These are phyloP conservation scores for Fusarium hainanense DNA, from an alignment of 2,329 filamentous ascomycete species.

Conservation along the genomic window DNA sequence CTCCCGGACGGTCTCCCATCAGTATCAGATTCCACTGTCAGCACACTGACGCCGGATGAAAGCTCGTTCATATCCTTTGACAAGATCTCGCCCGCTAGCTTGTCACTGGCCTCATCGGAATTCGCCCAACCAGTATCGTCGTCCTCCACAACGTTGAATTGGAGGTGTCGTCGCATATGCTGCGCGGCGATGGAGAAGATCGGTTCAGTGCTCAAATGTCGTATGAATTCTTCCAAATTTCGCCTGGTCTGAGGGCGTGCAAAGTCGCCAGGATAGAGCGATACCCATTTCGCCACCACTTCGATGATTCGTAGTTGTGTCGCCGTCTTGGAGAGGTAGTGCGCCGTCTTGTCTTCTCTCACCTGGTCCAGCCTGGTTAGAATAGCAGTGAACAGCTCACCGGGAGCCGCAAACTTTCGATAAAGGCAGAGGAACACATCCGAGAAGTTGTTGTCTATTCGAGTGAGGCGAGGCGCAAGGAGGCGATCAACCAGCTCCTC, in stretches of 20 bases:
- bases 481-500: slow-evolving; percentile 89
- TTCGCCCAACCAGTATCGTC: slow-evolving; percentile 96
- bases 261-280: slow-evolving; percentile 92
- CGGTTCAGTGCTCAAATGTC: slow-evolving; percentile 77
- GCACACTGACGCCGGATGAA: slow-evolving; percentile 57
- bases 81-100: slow-evolving; percentile 50
- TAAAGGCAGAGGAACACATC: slow-evolving; percentile 93
- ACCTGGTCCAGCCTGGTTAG: slow-evolving; percentile 79
- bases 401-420: slow-evolving; percentile 89
- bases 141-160: slow-evolving; percentile 79
- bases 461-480: slow-evolving; percentile 82
- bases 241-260: slow-evolving; percentile 79
- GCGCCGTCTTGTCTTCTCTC: slow-evolving; percentile 72
- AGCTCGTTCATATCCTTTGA: slow-evolving; percentile 56
- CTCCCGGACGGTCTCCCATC: slow-evolving; percentile 59
- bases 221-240: slow-evolving; percentile 79
- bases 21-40: slow-evolving; percentile 61
- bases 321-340: slow-evolving; percentile 80
- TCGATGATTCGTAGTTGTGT: slow-evolving; percentile 86
- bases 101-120: slow-evolving; percentile 68
- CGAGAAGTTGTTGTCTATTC: slow-evolving; percentile 87
- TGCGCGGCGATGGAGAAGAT: slow-evolving; percentile 87
- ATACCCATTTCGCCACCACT: slow-evolving; percentile 89
- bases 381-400: slow-evolving; percentile 80
- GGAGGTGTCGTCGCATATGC: slow-evolving; percentile 84